Percentiles rank a stretch among this genome's conserved stretches.
These are phyloP conservation scores for Scutellaria minor DNA, from an alignment of 257 asterid species.

Conservation along the genomic window DNA sequence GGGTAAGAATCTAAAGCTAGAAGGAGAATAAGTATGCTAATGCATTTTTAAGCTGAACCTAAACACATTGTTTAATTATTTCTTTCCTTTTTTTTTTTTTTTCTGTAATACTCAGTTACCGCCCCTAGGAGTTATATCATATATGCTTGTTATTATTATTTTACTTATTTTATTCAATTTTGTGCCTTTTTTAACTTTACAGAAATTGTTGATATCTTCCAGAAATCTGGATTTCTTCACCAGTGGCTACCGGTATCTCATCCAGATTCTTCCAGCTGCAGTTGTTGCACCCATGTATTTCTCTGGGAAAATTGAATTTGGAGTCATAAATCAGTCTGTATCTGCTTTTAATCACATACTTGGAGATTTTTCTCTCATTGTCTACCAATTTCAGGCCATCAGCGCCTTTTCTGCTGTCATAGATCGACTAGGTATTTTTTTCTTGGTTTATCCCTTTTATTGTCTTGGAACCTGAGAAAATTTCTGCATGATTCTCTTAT, in stretches of 20 bases:
- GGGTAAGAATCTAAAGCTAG: constrained; percentile 6
- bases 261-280: constrained; percentile 96
- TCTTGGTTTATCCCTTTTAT: constrained; percentile 21
- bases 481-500: too few species aligned
- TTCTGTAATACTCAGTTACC: constrained; percentile 13
- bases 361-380: constrained; percentile 86
- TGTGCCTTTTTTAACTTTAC: constrained; percentile 48
- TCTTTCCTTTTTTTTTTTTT: constrained; percentile 14
- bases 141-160: neutral
- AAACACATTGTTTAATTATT: constrained; percentile 13
- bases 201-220: constrained; percentile 87
- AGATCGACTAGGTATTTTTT: constrained; percentile 73
- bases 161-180: constrained; percentile 20
- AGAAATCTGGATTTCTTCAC: constrained; percentile 96
- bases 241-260: constrained; percentile 84
- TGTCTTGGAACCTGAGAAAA: neutral
- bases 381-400: constrained; percentile 87
- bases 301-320: constrained; percentile 96
- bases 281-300: constrained; percentile 97
- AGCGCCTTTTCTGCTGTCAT: constrained; percentile 96
- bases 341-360: constrained; percentile 94
- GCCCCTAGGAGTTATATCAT: constrained; percentile 6
- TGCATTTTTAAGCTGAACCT: constrained; percentile 15
- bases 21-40: constrained; percentile 16
- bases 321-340: constrained; percentile 86